Percentiles rank a stretch among this genome's conserved stretches.
phyloP scores from a whole-genome alignment of 75 land plant species.

The Gnetum montanum region DNA sequence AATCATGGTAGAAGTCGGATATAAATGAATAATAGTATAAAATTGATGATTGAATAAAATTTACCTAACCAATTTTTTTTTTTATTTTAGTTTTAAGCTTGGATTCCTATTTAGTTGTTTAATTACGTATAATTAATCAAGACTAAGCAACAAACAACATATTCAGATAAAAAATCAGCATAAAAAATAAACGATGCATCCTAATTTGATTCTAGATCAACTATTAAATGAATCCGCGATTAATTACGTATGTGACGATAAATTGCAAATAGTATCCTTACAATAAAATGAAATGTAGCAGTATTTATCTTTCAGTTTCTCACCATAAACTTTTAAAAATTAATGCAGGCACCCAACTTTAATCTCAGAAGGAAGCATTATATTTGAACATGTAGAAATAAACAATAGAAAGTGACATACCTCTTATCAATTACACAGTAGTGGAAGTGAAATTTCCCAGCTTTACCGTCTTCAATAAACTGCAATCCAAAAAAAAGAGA shows the following conservation, averaged over 20 bases:
- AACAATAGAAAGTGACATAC: constrained; percentile 18
- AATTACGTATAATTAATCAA: no score
- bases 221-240: neutral
- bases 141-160: no score
- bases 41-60: no score
- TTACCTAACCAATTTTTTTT: no score
- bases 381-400: neutral
- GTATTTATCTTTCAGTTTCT: neutral
- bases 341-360: neutral
- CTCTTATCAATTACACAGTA: constrained; percentile 83
- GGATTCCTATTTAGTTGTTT: no score
- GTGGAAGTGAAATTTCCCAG: constrained; percentile 60
- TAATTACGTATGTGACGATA: neutral
- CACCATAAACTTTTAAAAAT: neutral
- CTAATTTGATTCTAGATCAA: no score
- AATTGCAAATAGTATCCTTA: neutral
- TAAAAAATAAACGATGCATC: no score
- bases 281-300: neutral
- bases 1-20: no score
- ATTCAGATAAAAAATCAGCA: no score
- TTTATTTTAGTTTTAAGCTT: no score
- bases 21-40: no score
- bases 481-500: constrained; percentile 30
- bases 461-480: constrained; percentile 75
- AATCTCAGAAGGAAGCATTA: neutral